Evolutionary conservation across 2,329 filamentous ascomycete species (phyloP).

Genomic region (Madurella fahalii): DNA sequence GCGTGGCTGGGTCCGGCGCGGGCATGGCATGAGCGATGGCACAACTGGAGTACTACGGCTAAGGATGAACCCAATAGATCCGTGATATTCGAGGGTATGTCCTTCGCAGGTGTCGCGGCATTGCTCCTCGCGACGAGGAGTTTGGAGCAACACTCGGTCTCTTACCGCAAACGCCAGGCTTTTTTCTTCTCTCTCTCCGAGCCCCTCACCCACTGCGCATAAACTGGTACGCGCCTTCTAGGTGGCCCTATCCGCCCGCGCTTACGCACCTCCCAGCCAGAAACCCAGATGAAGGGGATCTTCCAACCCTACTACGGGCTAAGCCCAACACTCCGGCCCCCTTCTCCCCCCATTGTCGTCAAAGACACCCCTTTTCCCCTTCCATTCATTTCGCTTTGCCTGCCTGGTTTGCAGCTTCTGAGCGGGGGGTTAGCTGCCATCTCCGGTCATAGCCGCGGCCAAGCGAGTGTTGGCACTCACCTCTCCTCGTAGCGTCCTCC

Average conservation of each 20-base stretch:
- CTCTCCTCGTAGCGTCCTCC: constrained; percentile 87
- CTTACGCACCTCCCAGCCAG: no score
- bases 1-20: no score
- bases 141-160: no score
- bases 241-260: no score
- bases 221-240: no score
- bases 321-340: background rate
- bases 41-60: background rate
- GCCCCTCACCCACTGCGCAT: no score
- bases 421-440: background rate
- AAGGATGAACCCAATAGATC: background rate
- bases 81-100: background rate
- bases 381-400: constrained; percentile 46
- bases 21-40: no score
- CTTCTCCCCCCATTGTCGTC: background rate
- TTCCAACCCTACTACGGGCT: background rate
- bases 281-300: no score
- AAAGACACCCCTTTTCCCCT: constrained; percentile 21
- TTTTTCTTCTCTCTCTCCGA: no score
- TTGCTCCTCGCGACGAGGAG: background rate
- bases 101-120: background rate
- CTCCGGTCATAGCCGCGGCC: no score
- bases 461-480: constrained; percentile 40
- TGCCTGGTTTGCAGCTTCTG: constrained; percentile 56
- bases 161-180: no score